Percentiles rank a stretch among this genome's conserved stretches.
phyloP scores from a whole-genome alignment of 441 rosid genomes.

The Pelargonium citronellum region DNA sequence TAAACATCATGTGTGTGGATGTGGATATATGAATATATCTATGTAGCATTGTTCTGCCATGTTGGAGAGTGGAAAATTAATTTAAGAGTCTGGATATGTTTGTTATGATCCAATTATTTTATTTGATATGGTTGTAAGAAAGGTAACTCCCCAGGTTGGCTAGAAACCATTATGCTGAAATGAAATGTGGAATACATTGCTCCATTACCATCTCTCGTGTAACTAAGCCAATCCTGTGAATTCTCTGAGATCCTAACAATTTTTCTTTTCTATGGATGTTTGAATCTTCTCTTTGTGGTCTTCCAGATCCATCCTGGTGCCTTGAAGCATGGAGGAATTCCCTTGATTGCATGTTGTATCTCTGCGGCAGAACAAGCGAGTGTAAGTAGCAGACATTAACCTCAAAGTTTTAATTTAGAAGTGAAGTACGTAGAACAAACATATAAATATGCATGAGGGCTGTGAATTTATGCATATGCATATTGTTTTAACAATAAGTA shows the following conservation, averaged over 20 bases:
- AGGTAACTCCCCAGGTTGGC: too few species aligned
- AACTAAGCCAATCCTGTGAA: not conserved
- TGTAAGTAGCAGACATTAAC: slow-evolving; percentile 38
- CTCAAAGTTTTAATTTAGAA: not conserved
- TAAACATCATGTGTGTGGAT: not conserved
- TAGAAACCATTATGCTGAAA: too few species aligned
- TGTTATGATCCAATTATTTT: not conserved
- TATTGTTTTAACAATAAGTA: not conserved
- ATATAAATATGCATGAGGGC: not conserved
- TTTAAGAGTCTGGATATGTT: not conserved
- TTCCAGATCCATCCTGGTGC: slow-evolving; percentile 89
- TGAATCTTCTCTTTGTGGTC: slow-evolving; percentile 8
- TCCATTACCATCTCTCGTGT: not conserved
- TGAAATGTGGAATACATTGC: too few species aligned
- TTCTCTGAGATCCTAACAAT: not conserved
- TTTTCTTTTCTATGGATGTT: not conserved
- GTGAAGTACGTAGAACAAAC: not conserved
- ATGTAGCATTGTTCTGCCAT: not conserved
- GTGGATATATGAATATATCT: not conserved
- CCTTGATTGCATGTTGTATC: slow-evolving; percentile 78
- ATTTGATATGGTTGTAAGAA: too few species aligned
- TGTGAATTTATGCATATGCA: not conserved
- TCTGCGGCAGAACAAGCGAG: slow-evolving; percentile 81
- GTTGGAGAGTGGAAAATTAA: not conserved
- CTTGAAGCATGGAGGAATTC: slow-evolving; percentile 73